These are phyloP conservation scores for Litsea cubeba DNA, from an alignment of 164 flowering plant species.

Conservation along the genomic window DNA sequence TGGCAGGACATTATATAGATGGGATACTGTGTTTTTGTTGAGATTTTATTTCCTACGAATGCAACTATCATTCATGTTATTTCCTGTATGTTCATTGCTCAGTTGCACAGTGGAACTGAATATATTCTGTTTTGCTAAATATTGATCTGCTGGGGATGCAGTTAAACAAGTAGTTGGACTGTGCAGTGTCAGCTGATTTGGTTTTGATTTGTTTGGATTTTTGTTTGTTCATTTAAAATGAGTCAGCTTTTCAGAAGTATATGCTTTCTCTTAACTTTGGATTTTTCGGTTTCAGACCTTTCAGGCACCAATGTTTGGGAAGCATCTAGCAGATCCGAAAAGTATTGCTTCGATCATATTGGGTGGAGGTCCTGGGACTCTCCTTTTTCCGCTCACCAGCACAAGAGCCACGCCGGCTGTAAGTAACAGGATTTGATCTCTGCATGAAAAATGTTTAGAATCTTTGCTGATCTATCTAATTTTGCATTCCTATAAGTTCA, in stretches of 20 bases:
- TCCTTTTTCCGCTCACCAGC: constrained; percentile 19
- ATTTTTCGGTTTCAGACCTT: constrained; percentile 8
- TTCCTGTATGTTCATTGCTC: no score
- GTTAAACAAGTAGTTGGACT: no score
- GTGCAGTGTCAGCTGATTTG: no score
- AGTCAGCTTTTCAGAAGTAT: no score
- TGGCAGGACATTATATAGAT: not conserved
- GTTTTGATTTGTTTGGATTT: no score
- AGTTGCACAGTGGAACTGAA: no score
- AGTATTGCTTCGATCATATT: constrained; percentile 17
- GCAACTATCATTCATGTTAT: no score
- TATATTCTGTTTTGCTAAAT: no score
- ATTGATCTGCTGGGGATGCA: no score
- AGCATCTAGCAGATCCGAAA: constrained; percentile 14
- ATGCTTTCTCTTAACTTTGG: not conserved
- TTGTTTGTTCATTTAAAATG: no score
- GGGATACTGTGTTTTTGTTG: no score
- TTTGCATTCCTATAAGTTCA: not conserved
- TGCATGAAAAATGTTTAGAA: not conserved
- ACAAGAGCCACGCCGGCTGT: constrained; percentile 21
- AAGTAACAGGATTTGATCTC: not conserved
- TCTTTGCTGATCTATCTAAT: not conserved
- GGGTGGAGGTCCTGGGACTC: constrained; percentile 23
- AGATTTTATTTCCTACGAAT: no score
- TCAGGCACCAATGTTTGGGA: constrained; percentile 9